Evolutionary conservation across 805 yeast species (phyloP).

Genomic region (Tetrapisispora pingtungensis): DNA sequence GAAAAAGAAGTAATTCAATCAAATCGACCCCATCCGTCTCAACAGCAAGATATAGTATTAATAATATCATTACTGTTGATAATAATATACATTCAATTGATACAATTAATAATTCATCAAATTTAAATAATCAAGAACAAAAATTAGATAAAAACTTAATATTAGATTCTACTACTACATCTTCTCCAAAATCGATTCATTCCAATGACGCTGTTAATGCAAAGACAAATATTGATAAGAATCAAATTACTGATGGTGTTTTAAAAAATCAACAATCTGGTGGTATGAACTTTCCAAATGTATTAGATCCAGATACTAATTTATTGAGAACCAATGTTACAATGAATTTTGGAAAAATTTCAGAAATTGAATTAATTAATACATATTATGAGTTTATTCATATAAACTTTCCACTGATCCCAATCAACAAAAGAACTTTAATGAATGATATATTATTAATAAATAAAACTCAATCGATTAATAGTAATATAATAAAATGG

Average conservation of each 20-base stretch:
- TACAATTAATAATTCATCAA: background rate
- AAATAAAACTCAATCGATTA: slow-evolving; percentile 24
- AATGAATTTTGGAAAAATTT: slow-evolving; percentile 21
- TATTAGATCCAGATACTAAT: background rate
- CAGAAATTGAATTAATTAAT: slow-evolving; percentile 34
- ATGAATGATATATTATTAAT: slow-evolving; percentile 23
- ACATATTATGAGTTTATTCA: slow-evolving; percentile 39
- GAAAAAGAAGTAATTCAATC: slow-evolving; percentile 6
- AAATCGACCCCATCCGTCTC: slow-evolving; percentile 1
- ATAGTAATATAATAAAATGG: slow-evolving; percentile 26
- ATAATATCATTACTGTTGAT: background rate
- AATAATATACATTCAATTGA: slow-evolving; percentile 2
- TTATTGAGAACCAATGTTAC: background rate
- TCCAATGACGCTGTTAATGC: background rate
- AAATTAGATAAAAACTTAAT: background rate
- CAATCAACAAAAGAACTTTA: slow-evolving; percentile 28
- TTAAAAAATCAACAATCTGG: background rate
- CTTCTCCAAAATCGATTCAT: slow-evolving; percentile 2
- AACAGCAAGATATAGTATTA: slow-evolving; percentile 1
- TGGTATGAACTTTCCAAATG: background rate
- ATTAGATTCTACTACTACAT: background rate
- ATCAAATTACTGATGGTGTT: background rate
- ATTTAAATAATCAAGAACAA: background rate
- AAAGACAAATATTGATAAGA: background rate
- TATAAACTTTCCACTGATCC: slow-evolving; percentile 31